These are phyloP conservation scores for Ceriops tagal DNA, from an alignment of 345 rosid genomes.

Conservation along the genomic window DNA sequence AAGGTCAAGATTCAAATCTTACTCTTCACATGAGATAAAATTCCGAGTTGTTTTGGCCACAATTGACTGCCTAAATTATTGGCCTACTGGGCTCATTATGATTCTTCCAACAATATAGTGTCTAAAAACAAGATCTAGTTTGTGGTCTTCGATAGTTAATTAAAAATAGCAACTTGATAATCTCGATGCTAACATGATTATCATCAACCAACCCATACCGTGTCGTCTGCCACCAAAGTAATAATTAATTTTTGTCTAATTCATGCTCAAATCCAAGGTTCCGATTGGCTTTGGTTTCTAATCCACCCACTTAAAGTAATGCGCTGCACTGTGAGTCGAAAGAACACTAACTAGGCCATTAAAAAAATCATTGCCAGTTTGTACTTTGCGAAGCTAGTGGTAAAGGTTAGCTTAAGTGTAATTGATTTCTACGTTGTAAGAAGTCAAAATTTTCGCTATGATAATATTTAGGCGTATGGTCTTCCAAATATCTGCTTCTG, in stretches of 20 bases:
- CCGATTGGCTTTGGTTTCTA: constrained; percentile 13
- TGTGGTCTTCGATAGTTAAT: constrained; percentile 18
- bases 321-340: constrained; percentile 1
- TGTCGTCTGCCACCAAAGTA: constrained; percentile 29
- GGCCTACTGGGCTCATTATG: constrained; percentile 14
- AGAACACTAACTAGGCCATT: too few species aligned
- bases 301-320: constrained; percentile 16
- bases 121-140: constrained; percentile 19
- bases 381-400: too few species aligned
- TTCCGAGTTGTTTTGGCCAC: too few species aligned
- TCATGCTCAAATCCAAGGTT: constrained; percentile 26
- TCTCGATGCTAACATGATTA: constrained; percentile 26
- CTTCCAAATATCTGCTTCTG: too few species aligned
- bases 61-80: constrained; percentile 22
- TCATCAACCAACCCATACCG: constrained; percentile 23
- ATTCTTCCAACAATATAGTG: constrained; percentile 25
- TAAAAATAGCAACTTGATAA: constrained; percentile 20
- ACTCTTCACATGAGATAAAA: too few species aligned
- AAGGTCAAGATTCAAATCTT: too few species aligned
- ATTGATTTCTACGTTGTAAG: not conserved
- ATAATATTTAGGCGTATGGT: too few species aligned
- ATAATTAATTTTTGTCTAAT: constrained; percentile 24
- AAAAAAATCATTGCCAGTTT: too few species aligned
- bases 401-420: too few species aligned
- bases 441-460: not conserved